phyloP scores from a whole-genome alignment of 2,329 filamentous ascomycete genomes.

The Colletotrichum spaethianum region DNA sequence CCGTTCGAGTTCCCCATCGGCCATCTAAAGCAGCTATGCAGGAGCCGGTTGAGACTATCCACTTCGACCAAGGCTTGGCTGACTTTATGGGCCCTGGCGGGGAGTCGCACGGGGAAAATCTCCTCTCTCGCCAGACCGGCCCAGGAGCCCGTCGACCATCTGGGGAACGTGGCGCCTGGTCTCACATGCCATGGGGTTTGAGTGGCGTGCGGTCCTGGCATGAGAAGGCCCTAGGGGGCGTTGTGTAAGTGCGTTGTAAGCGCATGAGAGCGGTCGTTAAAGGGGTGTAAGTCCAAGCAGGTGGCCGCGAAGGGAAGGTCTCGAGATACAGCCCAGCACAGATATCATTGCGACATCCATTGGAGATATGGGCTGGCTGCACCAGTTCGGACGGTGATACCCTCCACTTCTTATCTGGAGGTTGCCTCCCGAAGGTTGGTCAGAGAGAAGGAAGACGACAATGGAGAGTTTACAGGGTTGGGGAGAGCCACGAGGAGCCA shows the following conservation, averaged over 20 bases:
- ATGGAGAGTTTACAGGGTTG: neutral
- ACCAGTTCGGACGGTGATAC: neutral
- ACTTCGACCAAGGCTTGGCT: slow-evolving; percentile 9
- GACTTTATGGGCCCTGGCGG: neutral
- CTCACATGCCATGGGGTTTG: slow-evolving; percentile 23
- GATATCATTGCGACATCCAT: slow-evolving; percentile 13
- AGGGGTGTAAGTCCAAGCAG: slow-evolving; percentile 10
- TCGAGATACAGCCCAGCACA: neutral
- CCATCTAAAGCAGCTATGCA: slow-evolving; percentile 23
- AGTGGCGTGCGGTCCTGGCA: slow-evolving; percentile 17
- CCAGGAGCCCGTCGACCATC: slow-evolving; percentile 15
- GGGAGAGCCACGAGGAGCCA: slow-evolving; percentile 15
- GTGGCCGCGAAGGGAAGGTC: slow-evolving; percentile 18
- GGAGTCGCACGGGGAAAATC: neutral
- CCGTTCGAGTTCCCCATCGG: slow-evolving; percentile 1
- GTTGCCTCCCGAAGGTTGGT: neutral
- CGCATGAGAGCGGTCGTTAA: neutral
- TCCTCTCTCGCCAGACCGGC: neutral
- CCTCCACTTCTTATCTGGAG: slow-evolving; percentile 13
- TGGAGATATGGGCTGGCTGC: neutral
- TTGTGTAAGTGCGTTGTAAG: slow-evolving; percentile 21
- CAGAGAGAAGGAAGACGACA: neutral
- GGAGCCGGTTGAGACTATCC: neutral
- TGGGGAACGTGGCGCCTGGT: slow-evolving; percentile 34
- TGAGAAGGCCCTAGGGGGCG: slow-evolving; percentile 12